Percentiles rank a stretch among this genome's conserved stretches.
Conservation (phyloP, 2,329 filamentous ascomycete genomes). For the Sclerotinia minor region DNA sequence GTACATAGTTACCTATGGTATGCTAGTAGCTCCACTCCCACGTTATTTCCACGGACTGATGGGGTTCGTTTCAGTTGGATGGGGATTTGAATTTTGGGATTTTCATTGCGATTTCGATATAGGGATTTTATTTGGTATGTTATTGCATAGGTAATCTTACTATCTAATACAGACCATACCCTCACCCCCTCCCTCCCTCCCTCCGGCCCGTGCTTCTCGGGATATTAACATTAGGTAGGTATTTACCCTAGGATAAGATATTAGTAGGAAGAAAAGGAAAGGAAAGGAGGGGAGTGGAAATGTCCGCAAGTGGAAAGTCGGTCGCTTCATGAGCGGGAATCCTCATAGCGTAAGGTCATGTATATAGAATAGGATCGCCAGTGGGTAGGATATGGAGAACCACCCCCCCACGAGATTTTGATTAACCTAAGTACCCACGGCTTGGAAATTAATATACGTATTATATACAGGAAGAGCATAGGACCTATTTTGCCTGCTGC, state of each 20-base stretch:
- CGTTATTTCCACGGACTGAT: not conserved
- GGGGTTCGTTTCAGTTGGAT: not conserved
- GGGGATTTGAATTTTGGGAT: not conserved
- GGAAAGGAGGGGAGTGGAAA: not conserved
- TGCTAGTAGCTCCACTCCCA: not conserved
- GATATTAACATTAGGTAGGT: not conserved
- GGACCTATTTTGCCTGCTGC: too few species aligned
- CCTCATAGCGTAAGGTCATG: too few species aligned
- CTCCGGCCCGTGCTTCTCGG: not conserved
- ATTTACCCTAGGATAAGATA: not conserved
- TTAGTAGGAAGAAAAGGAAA: too few species aligned
- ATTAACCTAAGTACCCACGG: too few species aligned
- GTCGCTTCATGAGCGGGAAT: too few species aligned
- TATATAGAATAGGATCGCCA: too few species aligned
- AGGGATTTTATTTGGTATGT: slow-evolving; percentile 2
- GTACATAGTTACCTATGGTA: too few species aligned
- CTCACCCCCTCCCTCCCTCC: not conserved
- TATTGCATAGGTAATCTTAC: not conserved
- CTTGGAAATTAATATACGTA: not conserved
- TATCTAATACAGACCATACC: too few species aligned
- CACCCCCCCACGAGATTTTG: not conserved
- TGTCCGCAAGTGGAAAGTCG: not conserved
- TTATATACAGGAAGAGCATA: too few species aligned
- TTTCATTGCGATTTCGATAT: not conserved
- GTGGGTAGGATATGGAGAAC: too few species aligned